phyloP scores from a whole-genome alignment of 495 filamentous ascomycete genomes.

The Cairneyella variabilis region DNA sequence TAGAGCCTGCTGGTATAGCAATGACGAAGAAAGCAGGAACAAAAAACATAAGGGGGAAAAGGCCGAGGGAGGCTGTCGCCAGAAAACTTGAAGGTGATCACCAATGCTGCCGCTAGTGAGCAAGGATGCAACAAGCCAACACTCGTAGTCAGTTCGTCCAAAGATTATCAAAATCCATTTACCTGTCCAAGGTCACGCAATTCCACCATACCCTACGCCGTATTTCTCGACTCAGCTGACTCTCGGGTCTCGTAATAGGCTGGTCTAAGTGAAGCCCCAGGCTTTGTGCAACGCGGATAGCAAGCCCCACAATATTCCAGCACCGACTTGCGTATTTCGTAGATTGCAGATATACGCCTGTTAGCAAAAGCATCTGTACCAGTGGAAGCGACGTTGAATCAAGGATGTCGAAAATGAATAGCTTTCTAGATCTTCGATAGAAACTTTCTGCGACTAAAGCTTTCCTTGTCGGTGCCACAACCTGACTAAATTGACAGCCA shows the following conservation, averaged over 20 bases:
- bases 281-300: constrained; percentile 33
- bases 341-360: constrained; percentile 35
- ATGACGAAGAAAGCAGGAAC: too few species aligned
- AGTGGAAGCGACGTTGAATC: constrained; percentile 28
- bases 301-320: constrained; percentile 39
- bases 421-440: constrained; percentile 29
- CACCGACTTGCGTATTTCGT: constrained; percentile 34
- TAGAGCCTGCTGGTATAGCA: too few species aligned
- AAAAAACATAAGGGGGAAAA: too few species aligned
- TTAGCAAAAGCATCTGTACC: constrained; percentile 38
- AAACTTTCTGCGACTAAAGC: constrained; percentile 29
- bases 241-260: constrained; percentile 10
- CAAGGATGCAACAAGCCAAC: too few species aligned
- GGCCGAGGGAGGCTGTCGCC: too few species aligned
- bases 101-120: too few species aligned
- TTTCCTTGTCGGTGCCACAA: constrained; percentile 20
- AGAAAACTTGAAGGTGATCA: too few species aligned
- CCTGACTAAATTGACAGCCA: constrained; percentile 32
- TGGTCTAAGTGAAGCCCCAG: constrained; percentile 32
- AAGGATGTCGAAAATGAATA: constrained; percentile 33
- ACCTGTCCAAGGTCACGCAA: constrained; percentile 39
- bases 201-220: constrained; percentile 37
- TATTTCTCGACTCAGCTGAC: constrained; percentile 33
- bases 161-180: not conserved
- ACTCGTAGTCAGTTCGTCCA: not conserved